A percentile compares a stretch with the other conserved stretches of the same genome.
These are phyloP conservation scores for Rossbeevera mucosa DNA, from an alignment of 768 basidiomycete species.

Conservation along the genomic window DNA sequence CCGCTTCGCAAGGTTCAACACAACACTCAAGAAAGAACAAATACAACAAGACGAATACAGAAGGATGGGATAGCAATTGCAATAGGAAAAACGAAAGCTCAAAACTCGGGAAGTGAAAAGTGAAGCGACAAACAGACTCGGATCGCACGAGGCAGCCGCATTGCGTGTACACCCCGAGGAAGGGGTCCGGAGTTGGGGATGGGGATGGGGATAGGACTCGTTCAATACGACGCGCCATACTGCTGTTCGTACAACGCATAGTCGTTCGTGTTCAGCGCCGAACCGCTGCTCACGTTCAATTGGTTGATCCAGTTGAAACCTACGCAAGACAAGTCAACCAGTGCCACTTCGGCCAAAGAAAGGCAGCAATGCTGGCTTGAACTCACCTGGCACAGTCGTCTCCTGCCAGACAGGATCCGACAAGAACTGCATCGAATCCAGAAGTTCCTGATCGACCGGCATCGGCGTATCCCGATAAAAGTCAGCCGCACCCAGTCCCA, in stretches of 20 bases:
- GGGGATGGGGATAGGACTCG: too few species aligned
- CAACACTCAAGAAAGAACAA: not conserved
- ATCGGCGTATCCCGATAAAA: conserved; percentile 47
- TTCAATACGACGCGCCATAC: not conserved
- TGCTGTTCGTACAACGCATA: conserved; percentile 26
- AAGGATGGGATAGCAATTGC: not conserved
- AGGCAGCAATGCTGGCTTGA: not conserved
- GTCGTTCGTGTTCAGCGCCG: conserved; percentile 22
- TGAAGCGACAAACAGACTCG: not conserved
- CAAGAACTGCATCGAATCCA: conserved; percentile 59
- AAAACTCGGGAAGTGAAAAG: not conserved
- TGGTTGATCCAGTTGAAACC: conserved; percentile 37
- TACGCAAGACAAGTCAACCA: conserved; percentile 7
- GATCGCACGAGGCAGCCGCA: not conserved
- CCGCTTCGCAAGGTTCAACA: not conserved
- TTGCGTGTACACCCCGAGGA: too few species aligned
- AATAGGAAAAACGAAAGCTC: not conserved
- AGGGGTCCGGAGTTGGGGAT: not conserved
- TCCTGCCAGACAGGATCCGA: conserved; percentile 55
- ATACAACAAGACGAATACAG: not conserved
- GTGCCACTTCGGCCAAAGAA: not conserved
- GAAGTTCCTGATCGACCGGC: conserved; percentile 54
- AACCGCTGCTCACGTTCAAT: conserved; percentile 14
- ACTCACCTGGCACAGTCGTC: conserved; percentile 50
- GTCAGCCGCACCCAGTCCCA: conserved; percentile 27